phyloP scores from a whole-genome alignment of 352 stramenopile species.

The Phytophthora cactorum region DNA sequence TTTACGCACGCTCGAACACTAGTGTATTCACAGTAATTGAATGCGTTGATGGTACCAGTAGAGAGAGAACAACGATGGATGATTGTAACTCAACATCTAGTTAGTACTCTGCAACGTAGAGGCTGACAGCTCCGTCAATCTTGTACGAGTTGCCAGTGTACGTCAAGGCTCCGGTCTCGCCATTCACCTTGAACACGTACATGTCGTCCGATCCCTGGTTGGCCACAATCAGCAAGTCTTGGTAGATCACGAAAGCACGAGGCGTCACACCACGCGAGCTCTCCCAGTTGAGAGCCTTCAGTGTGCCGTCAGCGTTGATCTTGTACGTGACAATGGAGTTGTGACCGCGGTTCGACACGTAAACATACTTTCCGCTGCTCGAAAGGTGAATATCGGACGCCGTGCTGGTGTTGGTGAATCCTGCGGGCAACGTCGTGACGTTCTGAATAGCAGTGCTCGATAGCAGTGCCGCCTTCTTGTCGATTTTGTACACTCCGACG shows the following conservation, averaged over 20 bases:
- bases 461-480: conserved; percentile 31
- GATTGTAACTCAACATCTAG: not conserved
- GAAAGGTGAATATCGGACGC: conserved; percentile 60
- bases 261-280: conserved; percentile 48
- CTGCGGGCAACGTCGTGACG: conserved; percentile 56
- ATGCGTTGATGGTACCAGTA: not conserved
- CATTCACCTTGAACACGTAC: conserved; percentile 55
- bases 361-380: conserved; percentile 55
- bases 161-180: conserved; percentile 39
- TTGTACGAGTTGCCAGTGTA: conserved; percentile 46
- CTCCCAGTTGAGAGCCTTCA: conserved; percentile 44
- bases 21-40: conserved; percentile 4
- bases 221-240: conserved; percentile 56
- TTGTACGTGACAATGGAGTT: conserved; percentile 63
- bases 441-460: conserved; percentile 40
- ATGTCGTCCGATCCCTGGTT: conserved; percentile 65
- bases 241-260: conserved; percentile 49
- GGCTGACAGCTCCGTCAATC: conserved; percentile 40
- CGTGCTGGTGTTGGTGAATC: conserved; percentile 34
- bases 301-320: conserved; percentile 39
- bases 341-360: conserved; percentile 69
- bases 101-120: conserved; percentile 42
- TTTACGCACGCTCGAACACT: not conserved
- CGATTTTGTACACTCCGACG: conserved; percentile 57
- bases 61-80: not conserved